phyloP scores from a whole-genome alignment of 306 rosid species.

The Vicia faba region DNA sequence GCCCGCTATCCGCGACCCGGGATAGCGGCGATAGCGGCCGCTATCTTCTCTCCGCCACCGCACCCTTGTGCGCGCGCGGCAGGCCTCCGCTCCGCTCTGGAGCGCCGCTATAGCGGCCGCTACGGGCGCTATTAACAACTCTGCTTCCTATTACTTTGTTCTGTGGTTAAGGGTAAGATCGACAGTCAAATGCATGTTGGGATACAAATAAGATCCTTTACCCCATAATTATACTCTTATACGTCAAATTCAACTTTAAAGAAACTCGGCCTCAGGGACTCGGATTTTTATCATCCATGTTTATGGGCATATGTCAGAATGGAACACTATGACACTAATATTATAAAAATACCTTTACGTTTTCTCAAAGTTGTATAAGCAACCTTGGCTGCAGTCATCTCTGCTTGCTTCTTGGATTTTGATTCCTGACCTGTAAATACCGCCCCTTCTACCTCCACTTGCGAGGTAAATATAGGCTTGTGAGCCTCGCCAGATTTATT shows the following conservation, averaged over 20 bases:
- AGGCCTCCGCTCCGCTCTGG: too few species aligned
- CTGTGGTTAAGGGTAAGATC: background rate
- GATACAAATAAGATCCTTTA: slow-evolving; percentile 1
- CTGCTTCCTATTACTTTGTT: background rate
- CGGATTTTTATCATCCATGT: background rate
- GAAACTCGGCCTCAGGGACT: background rate
- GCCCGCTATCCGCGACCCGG: too few species aligned
- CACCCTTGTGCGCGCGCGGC: too few species aligned
- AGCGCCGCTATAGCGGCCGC: too few species aligned
- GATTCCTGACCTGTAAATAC: slow-evolving; percentile 60
- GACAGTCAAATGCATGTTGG: background rate
- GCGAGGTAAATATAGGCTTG: slow-evolving; percentile 59
- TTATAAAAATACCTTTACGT: slow-evolving; percentile 46
- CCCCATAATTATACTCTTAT: background rate
- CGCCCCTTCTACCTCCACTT: slow-evolving; percentile 63
- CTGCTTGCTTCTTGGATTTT: slow-evolving; percentile 77
- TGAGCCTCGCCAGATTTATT: slow-evolving; percentile 60
- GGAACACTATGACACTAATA: slow-evolving; percentile 9
- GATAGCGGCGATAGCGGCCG: too few species aligned
- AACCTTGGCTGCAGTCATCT: slow-evolving; percentile 77
- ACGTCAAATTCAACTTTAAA: background rate
- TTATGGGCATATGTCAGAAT: background rate
- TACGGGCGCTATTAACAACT: too few species aligned
- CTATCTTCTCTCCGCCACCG: too few species aligned
- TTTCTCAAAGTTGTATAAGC: slow-evolving; percentile 65